A percentile compares a stretch with the other conserved stretches of the same genome.
Evolutionary conservation across 768 basidiomycete genomes (phyloP).

Genomic region (Lanmaoa rubissima): DNA sequence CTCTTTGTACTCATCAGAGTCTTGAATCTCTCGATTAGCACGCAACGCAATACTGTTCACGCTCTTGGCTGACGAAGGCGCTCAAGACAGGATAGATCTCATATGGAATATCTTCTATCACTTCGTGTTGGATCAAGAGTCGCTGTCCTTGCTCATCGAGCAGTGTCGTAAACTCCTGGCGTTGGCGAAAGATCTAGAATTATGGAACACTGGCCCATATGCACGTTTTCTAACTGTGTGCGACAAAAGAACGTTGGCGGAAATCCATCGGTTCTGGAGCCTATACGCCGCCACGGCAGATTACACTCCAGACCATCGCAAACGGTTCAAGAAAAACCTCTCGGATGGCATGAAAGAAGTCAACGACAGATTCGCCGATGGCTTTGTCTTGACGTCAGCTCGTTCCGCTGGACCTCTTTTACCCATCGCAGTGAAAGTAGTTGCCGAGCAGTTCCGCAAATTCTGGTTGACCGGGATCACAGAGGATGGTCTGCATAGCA

Average conservation of each 20-base stretch:
- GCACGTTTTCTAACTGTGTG: conserved; percentile 25
- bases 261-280: conserved; percentile 23
- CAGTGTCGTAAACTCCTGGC: conserved; percentile 27
- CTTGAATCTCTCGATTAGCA: conserved; percentile 13
- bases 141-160: conserved; percentile 24
- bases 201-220: conserved; percentile 30
- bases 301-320: conserved; percentile 9
- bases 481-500: conserved; percentile 21
- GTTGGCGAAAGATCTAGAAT: conserved; percentile 14
- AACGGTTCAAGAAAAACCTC: conserved; percentile 18
- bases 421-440: conserved; percentile 3
- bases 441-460: conserved; percentile 21
- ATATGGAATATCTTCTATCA: conserved; percentile 36
- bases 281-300: conserved; percentile 14
- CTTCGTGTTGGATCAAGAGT: conserved; percentile 23
- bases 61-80: conserved; percentile 25
- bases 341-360: conserved; percentile 21
- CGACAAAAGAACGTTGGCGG: conserved; percentile 23
- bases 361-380: background rate
- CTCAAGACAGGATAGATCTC: conserved; percentile 12
- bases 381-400: conserved; percentile 6
- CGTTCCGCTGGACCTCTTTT: conserved; percentile 31
- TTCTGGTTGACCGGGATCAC: conserved; percentile 29
- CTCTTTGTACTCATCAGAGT: background rate
- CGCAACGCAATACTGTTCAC: conserved; percentile 31